A percentile compares a stretch with the other conserved stretches of the same genome.
These are phyloP conservation scores for Metarhizium robertsii DNA, from an alignment of 2,329 filamentous ascomycete genomes.

Conservation along the genomic window DNA sequence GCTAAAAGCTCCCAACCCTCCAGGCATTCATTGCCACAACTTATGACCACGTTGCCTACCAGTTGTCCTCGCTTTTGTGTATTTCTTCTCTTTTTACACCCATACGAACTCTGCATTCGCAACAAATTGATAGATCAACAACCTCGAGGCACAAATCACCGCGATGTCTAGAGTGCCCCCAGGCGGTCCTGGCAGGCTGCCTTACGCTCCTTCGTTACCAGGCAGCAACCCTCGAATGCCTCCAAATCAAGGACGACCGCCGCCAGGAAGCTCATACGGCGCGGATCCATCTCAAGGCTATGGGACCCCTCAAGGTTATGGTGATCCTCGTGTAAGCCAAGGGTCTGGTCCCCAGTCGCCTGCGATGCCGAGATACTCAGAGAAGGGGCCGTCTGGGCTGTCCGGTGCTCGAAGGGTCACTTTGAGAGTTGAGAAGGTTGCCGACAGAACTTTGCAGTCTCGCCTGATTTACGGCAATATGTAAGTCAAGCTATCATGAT, in stretches of 20 bases:
- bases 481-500: conserved; percentile 29
- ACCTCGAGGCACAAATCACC: neutral
- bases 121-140: neutral
- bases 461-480: conserved; percentile 58
- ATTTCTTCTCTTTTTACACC: neutral
- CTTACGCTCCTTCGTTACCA: conserved; percentile 18
- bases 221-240: conserved; percentile 19
- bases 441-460: conserved; percentile 47
- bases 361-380: conserved; percentile 15
- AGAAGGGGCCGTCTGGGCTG: conserved; percentile 17
- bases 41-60: conserved; percentile 1
- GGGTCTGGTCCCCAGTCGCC: conserved; percentile 16
- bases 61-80: neutral
- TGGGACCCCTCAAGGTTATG: conserved; percentile 16
- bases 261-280: conserved; percentile 8
- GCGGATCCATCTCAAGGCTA: conserved; percentile 18
- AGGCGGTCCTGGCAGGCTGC: conserved; percentile 13
- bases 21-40: conserved; percentile 1
- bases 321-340: conserved; percentile 15
- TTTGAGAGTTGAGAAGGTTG: conserved; percentile 34
- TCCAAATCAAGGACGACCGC: conserved; percentile 12
- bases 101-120: neutral
- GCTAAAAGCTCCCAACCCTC: conserved; percentile 3
- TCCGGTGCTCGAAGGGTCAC: conserved; percentile 21
- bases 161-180: conserved; percentile 23